Evolutionary conservation across 148 eudicot species (phyloP), one percentile per base, ranked within the genome.

Genomic region (Silene latifolia): DNA sequence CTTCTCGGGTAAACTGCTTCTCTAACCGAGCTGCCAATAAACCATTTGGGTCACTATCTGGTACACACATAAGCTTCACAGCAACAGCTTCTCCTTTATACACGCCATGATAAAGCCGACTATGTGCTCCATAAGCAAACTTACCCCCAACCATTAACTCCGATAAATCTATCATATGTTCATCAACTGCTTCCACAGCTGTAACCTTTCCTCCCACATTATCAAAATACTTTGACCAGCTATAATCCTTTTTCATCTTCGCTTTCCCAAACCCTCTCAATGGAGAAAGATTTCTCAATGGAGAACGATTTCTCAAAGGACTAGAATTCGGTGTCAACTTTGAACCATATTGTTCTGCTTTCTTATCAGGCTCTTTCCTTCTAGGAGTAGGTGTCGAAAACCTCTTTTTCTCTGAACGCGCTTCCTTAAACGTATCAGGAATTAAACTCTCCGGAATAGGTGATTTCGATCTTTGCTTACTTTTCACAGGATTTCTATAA

Each of bases 101-200:
- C 1, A 74, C 82, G 17, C 96, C 98, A 85, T 86, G 97, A 78
- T 91, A 85, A 72, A 91, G 93, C 80, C 88, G 91, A 77, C 95
- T 89, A 27, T 88, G 83, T 11, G 93, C 96, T 25, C 98, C 98
- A 82, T 90, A 88, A 77, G 97, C 96, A 86, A 94, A 94, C 80
- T 74, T 87, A 69, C 72, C 86, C 51, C 98, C 98, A 25, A 94
- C 81, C 75, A 84, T 83, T 13, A 91, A 77, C 84, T 90, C 77
- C 5, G 96, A 91, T 65, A 90, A 87, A 87, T 94, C 97, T 42
- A 87, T 87, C 85, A 81, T 80, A 77, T 86, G 80, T 73, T 89
- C 97, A 61, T 91, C 98, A 2, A 76, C 90, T 2, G 88, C 75
- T 73, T 91, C 98, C 21, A 89, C 88, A 73, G 91, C 83, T 14